Conservation (phyloP, 371 early-diverging fungal species). For the Haplosporangium sp. region DNA sequence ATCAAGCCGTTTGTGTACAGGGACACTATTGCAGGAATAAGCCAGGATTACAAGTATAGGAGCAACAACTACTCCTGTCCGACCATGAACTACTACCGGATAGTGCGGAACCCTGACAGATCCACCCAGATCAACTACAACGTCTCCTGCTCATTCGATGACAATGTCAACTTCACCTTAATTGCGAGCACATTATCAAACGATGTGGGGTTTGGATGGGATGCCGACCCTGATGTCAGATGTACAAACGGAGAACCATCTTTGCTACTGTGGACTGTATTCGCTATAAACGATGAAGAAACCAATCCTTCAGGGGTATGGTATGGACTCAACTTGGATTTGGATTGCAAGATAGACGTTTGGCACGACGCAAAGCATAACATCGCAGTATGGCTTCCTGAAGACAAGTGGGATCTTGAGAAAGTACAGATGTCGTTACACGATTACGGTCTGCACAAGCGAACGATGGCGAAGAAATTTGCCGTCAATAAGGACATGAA, state of each 20-base stretch:
- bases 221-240: not conserved
- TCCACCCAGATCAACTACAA: constrained; percentile 5
- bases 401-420: not conserved
- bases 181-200: not conserved
- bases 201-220: constrained; percentile 2
- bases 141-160: not conserved
- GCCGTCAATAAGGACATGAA: not conserved
- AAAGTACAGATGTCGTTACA: not conserved
- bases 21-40: not conserved
- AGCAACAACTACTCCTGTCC: not conserved
- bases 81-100: not conserved
- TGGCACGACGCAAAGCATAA: not conserved
- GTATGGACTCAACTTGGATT: not conserved
- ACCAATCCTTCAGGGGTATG: not conserved
- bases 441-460: not conserved
- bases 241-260: not conserved
- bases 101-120: not conserved
- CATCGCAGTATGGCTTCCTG: not conserved
- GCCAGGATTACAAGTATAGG: not conserved
- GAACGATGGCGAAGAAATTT: not conserved
- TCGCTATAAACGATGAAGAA: not conserved
- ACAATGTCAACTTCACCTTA: not conserved
- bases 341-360: not conserved
- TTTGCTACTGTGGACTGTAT: not conserved
- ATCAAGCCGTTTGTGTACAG: not conserved